Conservation (phyloP, 176 grass and related monocot species). For the Eremochloa ophiuroides region DNA sequence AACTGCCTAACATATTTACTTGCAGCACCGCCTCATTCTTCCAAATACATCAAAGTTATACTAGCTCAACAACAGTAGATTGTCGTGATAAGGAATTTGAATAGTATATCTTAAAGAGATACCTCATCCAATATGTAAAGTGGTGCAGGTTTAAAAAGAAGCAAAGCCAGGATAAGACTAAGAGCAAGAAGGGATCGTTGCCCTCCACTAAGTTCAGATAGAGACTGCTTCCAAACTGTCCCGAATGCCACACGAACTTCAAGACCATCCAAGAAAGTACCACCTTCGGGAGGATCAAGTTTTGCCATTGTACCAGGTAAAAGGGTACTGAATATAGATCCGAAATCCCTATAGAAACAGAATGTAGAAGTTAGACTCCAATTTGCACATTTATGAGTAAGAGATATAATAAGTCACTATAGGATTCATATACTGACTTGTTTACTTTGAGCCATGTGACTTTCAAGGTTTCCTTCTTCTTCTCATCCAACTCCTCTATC, state of each 20-base stretch:
- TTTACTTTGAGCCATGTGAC: constrained; percentile 98
- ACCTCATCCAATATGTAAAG: constrained; percentile 99
- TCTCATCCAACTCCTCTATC: constrained; percentile 94
- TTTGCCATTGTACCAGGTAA: constrained; percentile 96
- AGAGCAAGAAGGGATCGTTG: constrained; percentile 96
- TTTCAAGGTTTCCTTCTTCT: constrained; percentile 98
- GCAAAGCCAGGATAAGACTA: constrained; percentile 89
- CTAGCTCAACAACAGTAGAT: not conserved
- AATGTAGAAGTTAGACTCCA: constrained; percentile 19
- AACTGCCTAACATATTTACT: not conserved
- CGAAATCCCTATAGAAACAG: constrained; percentile 77
- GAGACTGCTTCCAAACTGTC: constrained; percentile 95
- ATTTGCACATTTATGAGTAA: not conserved
- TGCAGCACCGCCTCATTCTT: not conserved
- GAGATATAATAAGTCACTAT: constrained; percentile 15
- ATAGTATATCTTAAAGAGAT: constrained; percentile 14
- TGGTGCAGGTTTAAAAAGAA: constrained; percentile 97
- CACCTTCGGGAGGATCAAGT: constrained; percentile 89
- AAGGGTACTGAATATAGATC: constrained; percentile 93
- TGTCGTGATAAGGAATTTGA: constrained; percentile 12
- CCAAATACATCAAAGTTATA: not conserved
- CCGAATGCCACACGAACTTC: constrained; percentile 98
- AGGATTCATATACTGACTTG: constrained; percentile 55
- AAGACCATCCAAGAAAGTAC: constrained; percentile 90
- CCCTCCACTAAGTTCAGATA: constrained; percentile 96